These are phyloP conservation scores for Cladophialophora bantiana DNA, from an alignment of 2,329 filamentous ascomycete genomes.

Conservation along the genomic window DNA sequence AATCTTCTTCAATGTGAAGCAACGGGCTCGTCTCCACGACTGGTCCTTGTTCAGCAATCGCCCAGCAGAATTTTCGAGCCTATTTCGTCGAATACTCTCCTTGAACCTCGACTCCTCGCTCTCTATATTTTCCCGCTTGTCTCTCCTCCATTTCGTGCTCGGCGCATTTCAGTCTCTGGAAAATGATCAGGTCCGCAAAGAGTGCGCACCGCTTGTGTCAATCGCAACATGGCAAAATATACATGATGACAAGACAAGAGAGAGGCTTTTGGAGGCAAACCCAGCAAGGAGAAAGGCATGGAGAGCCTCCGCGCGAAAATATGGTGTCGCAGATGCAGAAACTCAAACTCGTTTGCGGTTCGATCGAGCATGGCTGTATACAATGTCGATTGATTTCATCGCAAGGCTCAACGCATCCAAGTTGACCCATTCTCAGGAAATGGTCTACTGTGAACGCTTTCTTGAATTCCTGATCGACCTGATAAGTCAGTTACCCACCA, in stretches of 20 bases:
- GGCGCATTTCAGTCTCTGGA: constrained; percentile 94
- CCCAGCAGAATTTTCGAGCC: constrained; percentile 80
- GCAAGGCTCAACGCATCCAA: constrained; percentile 68
- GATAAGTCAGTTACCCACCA: constrained; percentile 89
- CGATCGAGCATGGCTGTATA: constrained; percentile 92
- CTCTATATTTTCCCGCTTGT: constrained; percentile 71
- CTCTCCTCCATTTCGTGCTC: constrained; percentile 89
- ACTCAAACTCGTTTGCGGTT: constrained; percentile 83
- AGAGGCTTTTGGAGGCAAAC: constrained; percentile 74
- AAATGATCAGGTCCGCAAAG: constrained; percentile 85
- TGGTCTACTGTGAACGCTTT: constrained; percentile 91
- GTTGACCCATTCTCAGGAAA: constrained; percentile 57
- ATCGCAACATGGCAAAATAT: constrained; percentile 97
- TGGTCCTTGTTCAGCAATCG: constrained; percentile 83
- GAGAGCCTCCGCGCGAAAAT: constrained; percentile 85
- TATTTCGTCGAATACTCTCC: constrained; percentile 89
- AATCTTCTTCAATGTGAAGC: constrained; percentile 85
- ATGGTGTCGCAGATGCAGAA: constrained; percentile 81
- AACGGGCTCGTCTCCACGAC: constrained; percentile 81
- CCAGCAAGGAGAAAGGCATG: constrained; percentile 85
- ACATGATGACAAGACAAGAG: constrained; percentile 75
- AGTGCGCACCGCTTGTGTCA: constrained; percentile 92
- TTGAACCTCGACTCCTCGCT: constrained; percentile 78
- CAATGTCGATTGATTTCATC: constrained; percentile 82
- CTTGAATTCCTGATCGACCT: constrained; percentile 89